Evolutionary conservation across 306 rosid species (phyloP).

Genomic region (Inga leiocalycina): DNA sequence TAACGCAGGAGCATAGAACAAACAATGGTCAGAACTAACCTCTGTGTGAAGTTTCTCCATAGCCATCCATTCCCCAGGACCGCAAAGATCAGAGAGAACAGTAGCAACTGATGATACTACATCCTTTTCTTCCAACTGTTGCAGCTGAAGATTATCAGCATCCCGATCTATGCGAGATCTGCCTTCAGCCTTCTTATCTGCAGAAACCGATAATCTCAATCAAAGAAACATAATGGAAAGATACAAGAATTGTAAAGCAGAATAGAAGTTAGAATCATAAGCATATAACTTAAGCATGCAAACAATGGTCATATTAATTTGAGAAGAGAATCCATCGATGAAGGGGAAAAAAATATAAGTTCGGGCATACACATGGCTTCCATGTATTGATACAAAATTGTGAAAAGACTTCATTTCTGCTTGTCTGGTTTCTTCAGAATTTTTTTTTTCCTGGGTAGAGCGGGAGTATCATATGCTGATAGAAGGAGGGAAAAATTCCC

Average conservation of each 20-base stretch:
- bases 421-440: background rate
- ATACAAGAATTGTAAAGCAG: background rate
- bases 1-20: conserved; percentile 1
- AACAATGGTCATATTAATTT: background rate
- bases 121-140: conserved; percentile 92
- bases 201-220: conserved; percentile 33
- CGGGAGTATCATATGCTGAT: background rate
- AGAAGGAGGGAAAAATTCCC: background rate
- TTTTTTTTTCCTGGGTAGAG: background rate
- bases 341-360: background rate
- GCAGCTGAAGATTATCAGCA: conserved; percentile 84
- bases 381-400: background rate
- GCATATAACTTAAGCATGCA: background rate
- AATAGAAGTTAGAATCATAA: background rate
- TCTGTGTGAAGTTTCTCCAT: conserved; percentile 94
- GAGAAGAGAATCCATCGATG: background rate
- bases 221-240: background rate
- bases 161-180: conserved; percentile 92
- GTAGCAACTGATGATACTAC: conserved; percentile 99
- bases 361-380: conserved; percentile 2
- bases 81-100: conserved; percentile 94
- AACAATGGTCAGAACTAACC: conserved; percentile 57
- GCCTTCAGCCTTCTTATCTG: conserved; percentile 88
- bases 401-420: background rate
- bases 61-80: conserved; percentile 99